Percentiles rank a stretch among this genome's conserved stretches.
Evolutionary conservation across 2,329 filamentous ascomycete species (phyloP).

Genomic region (Ophiostoma montium): DNA sequence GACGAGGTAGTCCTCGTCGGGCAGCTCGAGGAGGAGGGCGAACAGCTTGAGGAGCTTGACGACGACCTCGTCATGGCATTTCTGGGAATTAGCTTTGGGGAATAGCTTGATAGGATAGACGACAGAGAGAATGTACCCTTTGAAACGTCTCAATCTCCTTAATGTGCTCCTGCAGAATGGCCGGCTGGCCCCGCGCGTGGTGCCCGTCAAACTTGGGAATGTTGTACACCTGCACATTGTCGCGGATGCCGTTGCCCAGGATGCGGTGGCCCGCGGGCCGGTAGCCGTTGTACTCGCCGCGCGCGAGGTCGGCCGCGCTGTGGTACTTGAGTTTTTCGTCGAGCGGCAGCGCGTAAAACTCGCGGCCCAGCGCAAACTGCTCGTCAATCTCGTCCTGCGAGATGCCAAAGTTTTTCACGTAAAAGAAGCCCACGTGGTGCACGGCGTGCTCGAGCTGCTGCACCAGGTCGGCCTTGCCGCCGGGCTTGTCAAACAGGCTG

Average conservation of each 20-base stretch:
- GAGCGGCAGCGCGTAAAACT: conserved; percentile 32
- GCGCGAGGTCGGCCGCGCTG: conserved; percentile 23
- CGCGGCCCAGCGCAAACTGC: conserved; percentile 41
- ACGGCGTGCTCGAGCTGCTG: conserved; percentile 30
- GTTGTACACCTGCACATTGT: conserved; percentile 47
- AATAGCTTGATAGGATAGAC: too few relatives aligned
- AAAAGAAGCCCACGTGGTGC: conserved; percentile 35
- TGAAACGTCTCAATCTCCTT: conserved; percentile 41
- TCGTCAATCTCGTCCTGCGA: conserved; percentile 38
- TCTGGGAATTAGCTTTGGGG: too few relatives aligned
- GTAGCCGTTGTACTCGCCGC: conserved; percentile 39
- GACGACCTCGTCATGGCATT: conserved; percentile 31
- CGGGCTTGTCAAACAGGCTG: conserved; percentile 19
- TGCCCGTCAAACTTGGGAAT: conserved; percentile 41
- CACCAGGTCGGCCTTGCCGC: conserved; percentile 20
- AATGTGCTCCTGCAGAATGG: conserved; percentile 31
- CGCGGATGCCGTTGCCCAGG: conserved; percentile 23
- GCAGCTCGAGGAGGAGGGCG: conserved; percentile 42
- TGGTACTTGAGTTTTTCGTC: conserved; percentile 39
- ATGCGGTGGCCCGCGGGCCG: conserved; percentile 24
- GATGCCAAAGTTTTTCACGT: conserved; percentile 43
- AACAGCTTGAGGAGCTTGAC: conserved; percentile 41
- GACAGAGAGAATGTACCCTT: too few relatives aligned
- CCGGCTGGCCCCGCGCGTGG: conserved; percentile 30
- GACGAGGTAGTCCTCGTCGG: conserved; percentile 41